Evolutionary conservation across 495 filamentous ascomycete genomes (phyloP).

Genomic region (Cercophora samala): DNA sequence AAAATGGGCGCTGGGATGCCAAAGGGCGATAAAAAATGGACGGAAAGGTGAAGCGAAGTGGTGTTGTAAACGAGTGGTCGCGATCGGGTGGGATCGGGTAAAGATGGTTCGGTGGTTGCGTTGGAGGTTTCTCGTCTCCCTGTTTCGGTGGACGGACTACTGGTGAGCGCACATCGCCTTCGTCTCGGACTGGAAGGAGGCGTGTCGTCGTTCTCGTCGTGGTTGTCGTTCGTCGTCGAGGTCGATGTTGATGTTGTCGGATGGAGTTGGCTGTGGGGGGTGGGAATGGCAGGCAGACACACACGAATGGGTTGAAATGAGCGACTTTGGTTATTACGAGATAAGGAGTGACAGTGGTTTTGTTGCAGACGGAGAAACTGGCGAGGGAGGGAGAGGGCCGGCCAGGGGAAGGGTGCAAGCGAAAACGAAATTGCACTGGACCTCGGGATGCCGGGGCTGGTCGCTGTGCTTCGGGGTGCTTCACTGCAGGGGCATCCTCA

Average conservation of each 20-base stretch:
- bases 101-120: conserved; percentile 12
- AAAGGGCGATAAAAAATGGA: conserved; percentile 15
- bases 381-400: conserved; percentile 14
- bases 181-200: conserved; percentile 17
- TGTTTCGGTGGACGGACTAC: conserved; percentile 29
- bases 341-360: conserved; percentile 31
- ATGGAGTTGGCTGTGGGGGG: conserved; percentile 20
- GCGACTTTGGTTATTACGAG: conserved; percentile 24
- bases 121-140: conserved; percentile 22
- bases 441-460: conserved; percentile 25
- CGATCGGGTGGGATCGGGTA: not conserved
- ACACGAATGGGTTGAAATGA: conserved; percentile 28
- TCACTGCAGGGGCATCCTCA: not conserved
- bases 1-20: conserved; percentile 15
- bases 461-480: conserved; percentile 26
- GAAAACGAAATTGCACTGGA: conserved; percentile 36
- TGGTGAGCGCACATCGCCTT: conserved; percentile 29
- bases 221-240: conserved; percentile 12
- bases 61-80: conserved; percentile 20
- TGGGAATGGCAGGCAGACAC: conserved; percentile 13
- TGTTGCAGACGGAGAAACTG: conserved; percentile 26
- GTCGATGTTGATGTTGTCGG: not conserved
- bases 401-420: conserved; percentile 26
- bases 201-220: conserved; percentile 12
- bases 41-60: conserved; percentile 21